Evolutionary conservation across 768 basidiomycete genomes (phyloP).

Genomic region (Dioszegia crocea): DNA sequence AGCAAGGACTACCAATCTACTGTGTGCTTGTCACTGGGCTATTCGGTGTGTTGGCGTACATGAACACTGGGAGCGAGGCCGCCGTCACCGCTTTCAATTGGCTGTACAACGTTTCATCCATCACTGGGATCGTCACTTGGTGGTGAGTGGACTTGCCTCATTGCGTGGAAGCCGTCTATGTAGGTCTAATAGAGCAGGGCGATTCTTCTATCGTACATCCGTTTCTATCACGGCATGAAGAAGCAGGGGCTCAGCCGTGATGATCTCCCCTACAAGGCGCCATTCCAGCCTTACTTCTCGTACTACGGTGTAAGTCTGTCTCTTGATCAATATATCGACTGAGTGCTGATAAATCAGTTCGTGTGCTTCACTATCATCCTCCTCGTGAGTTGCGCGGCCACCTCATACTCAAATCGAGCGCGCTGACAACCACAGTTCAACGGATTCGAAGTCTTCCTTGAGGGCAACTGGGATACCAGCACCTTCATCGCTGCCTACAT

Average conservation of each 20-base stretch:
- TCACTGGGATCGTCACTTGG: constrained; percentile 50
- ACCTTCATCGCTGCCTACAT: constrained; percentile 50
- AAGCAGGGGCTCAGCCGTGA: constrained; percentile 45
- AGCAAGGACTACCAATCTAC: constrained; percentile 45
- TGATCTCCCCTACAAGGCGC: constrained; percentile 48
- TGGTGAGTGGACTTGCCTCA: constrained; percentile 15
- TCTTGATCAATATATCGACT: too few species aligned
- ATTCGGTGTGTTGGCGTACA: constrained; percentile 36
- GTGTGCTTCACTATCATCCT: constrained; percentile 45
- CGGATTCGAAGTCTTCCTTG: constrained; percentile 22
- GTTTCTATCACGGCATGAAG: constrained; percentile 48
- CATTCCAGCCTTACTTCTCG: constrained; percentile 48
- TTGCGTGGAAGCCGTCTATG: too few species aligned
- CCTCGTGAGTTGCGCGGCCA: constrained; percentile 10
- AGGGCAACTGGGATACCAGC: constrained; percentile 47
- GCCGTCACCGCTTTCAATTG: constrained; percentile 40
- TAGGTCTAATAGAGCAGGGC: constrained; percentile 16
- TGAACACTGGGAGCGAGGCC: constrained; percentile 39
- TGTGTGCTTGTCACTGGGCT: constrained; percentile 35
- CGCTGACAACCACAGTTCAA: constrained; percentile 3
- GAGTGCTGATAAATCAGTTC: constrained; percentile 17
- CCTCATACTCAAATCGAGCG: not conserved
- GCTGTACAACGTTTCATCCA: constrained; percentile 48
- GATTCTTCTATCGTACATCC: constrained; percentile 39
- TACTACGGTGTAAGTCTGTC: constrained; percentile 25